phyloP scores from a whole-genome alignment of 139 green algal genomes.

The Mesotaenium endlicherianum region DNA sequence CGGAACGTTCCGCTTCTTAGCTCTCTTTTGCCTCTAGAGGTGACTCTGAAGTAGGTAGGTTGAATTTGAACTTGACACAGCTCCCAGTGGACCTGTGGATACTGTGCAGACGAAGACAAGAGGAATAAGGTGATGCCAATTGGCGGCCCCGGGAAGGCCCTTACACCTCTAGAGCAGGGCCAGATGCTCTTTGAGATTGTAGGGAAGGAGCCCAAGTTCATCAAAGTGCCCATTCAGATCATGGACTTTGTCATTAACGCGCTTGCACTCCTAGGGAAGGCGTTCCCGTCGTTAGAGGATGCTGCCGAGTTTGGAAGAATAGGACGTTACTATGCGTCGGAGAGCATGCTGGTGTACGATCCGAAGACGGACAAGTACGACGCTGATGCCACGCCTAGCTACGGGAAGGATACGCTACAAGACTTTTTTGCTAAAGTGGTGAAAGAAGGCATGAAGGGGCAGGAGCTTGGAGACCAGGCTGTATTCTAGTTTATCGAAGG shows the following conservation, averaged over 20 bases:
- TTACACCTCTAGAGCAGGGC: constrained; percentile 85
- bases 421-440: constrained; percentile 61
- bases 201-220: constrained; percentile 76
- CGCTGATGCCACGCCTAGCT: constrained; percentile 82
- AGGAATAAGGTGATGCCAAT: constrained; percentile 85
- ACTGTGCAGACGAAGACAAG: constrained; percentile 15
- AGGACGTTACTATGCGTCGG: constrained; percentile 94
- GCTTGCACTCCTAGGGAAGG: constrained; percentile 76
- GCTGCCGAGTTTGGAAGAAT: constrained; percentile 88
- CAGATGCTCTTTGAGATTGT: constrained; percentile 89
- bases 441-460: constrained; percentile 44
- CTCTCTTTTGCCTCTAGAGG: too few species aligned
- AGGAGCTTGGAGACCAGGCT: constrained; percentile 54
- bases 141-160: constrained; percentile 84
- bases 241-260: constrained; percentile 94
- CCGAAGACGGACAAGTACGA: constrained; percentile 67
- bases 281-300: constrained; percentile 83
- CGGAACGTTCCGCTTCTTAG: too few species aligned
- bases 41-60: too few species aligned
- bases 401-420: constrained; percentile 92
- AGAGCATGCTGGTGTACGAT: constrained; percentile 96
- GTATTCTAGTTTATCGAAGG: constrained; percentile 51
- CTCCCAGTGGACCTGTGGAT: not conserved
- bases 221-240: constrained; percentile 87
- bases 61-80: too few species aligned